These are phyloP conservation scores for Saturnispora bothae DNA, from an alignment of 805 yeast genomes.

Conservation along the genomic window DNA sequence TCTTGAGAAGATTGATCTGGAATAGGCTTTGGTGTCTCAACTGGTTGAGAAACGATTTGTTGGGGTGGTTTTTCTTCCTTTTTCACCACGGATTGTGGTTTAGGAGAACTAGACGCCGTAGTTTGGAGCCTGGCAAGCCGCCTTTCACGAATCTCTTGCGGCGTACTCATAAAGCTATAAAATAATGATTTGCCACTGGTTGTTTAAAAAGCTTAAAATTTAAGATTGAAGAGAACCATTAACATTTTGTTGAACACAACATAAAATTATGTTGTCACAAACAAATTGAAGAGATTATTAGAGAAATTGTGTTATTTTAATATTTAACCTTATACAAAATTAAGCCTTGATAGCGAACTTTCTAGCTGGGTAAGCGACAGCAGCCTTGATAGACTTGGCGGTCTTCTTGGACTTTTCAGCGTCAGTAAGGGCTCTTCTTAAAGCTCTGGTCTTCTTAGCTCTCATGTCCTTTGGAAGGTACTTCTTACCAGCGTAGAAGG, in stretches of 20 bases:
- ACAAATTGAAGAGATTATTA: too few relatives aligned
- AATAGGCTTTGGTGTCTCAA: background rate
- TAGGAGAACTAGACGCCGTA: background rate
- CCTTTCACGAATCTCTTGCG: constrained; percentile 29
- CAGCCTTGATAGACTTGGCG: constrained; percentile 83
- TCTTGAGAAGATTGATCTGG: background rate
- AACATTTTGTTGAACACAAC: too few relatives aligned
- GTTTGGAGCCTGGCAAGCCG: constrained; percentile 39
- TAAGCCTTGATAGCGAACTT: constrained; percentile 98
- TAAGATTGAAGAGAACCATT: too few relatives aligned
- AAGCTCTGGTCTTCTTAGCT: constrained; percentile 99
- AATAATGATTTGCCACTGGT: background rate
- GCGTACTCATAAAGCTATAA: constrained; percentile 11
- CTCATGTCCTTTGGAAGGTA: constrained; percentile 97
- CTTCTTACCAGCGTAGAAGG: constrained; percentile 90
- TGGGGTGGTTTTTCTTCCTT: background rate
- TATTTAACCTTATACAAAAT: constrained; percentile 18
- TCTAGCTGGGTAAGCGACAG: constrained; percentile 96
- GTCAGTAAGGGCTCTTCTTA: constrained; percentile 92
- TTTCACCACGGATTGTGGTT: background rate
- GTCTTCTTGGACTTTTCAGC: constrained; percentile 75
- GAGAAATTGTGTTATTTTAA: background rate
- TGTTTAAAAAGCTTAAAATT: too few relatives aligned
- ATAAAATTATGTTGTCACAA: too few relatives aligned
- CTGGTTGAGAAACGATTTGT: background rate